Conservation (phyloP, 164 flowering plant species). For the Liriodendron chinense region DNA sequence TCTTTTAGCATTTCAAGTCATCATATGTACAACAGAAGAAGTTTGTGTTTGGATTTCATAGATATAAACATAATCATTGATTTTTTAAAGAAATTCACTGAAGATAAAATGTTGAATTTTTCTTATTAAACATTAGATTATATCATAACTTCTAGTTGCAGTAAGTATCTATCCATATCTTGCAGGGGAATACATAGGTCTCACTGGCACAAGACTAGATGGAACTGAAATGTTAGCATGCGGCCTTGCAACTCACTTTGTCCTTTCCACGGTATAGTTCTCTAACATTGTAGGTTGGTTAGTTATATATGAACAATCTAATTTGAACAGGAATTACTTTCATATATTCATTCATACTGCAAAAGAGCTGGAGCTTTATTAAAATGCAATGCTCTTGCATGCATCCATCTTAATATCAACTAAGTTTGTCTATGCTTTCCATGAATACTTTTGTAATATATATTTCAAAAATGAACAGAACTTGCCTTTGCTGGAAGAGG, state of each 20-base stretch:
- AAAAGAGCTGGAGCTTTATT: no score
- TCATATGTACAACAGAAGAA: no score
- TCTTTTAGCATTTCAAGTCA: no score
- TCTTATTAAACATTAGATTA: background rate
- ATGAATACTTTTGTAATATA: no score
- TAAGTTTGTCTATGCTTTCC: no score
- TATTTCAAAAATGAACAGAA: conserved; percentile 33
- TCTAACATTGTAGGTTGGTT: no score
- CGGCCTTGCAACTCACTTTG: conserved; percentile 94
- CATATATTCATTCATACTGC: no score
- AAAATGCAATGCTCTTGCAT: no score
- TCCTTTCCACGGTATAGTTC: conserved; percentile 52
- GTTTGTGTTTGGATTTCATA: background rate
- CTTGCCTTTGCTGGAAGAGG: conserved; percentile 59
- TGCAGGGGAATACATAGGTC: conserved; percentile 82
- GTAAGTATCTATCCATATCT: background rate
- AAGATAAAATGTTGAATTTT: background rate
- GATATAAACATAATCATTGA: background rate
- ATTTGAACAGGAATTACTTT: no score
- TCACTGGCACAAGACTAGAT: conserved; percentile 82
- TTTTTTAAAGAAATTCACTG: background rate
- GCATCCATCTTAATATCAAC: no score
- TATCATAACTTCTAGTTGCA: background rate
- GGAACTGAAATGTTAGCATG: conserved; percentile 91
- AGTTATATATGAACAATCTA: no score